phyloP scores from a whole-genome alignment of 2,329 filamentous ascomycete species.

The Alternaria infectoria region DNA sequence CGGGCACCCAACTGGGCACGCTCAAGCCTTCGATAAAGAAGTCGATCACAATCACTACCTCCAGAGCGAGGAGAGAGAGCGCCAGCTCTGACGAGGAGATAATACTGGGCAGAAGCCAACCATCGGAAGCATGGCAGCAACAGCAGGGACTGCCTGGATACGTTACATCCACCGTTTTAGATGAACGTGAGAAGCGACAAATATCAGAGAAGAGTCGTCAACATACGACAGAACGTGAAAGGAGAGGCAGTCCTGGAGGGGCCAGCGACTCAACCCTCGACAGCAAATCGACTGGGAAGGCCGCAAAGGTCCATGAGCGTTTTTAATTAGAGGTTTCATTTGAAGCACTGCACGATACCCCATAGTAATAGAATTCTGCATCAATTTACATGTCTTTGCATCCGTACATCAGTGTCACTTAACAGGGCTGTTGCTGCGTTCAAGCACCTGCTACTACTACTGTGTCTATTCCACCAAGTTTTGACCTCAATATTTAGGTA shows the following conservation, averaged over 20 bases:
- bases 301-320: conserved; percentile 4
- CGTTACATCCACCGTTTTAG: conserved; percentile 26
- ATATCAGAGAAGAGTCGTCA: conserved; percentile 1
- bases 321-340: background rate
- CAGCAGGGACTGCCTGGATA: conserved; percentile 17
- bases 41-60: conserved; percentile 27
- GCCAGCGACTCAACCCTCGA: conserved; percentile 18
- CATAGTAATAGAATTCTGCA: background rate
- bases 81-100: conserved; percentile 30
- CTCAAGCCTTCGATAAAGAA: conserved; percentile 25
- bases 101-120: conserved; percentile 17
- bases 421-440: no score
- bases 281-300: conserved; percentile 11
- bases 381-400: background rate
- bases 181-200: conserved; percentile 9
- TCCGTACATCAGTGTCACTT: accelerated
- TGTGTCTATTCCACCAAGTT: no score
- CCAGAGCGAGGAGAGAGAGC: conserved; percentile 25
- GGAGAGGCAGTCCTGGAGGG: conserved; percentile 18
- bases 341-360: background rate
- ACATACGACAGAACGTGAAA: background rate
- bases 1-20: conserved; percentile 17
- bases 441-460: no score
- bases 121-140: conserved; percentile 20
- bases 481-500: no score